These are phyloP conservation scores for Polygonum aviculare DNA, from an alignment of 148 eudicot genomes.

Conservation along the genomic window DNA sequence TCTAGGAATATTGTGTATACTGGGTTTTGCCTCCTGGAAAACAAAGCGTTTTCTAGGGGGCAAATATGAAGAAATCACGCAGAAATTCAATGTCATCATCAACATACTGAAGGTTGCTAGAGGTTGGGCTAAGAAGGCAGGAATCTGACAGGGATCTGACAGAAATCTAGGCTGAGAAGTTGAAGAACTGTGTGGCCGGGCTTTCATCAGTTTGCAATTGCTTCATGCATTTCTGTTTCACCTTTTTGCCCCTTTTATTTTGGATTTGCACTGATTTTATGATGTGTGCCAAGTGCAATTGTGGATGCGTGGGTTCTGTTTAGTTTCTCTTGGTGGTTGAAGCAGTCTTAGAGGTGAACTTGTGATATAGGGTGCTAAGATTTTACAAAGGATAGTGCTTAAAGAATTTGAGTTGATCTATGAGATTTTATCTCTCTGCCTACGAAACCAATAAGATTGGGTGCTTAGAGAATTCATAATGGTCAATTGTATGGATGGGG, in stretches of 20 bases:
- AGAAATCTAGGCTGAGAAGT: neutral
- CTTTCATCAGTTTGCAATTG: neutral
- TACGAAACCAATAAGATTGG: neutral
- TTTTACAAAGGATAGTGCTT: too few relatives aligned
- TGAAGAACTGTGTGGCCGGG: conserved; percentile 4
- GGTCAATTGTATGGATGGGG: too few relatives aligned
- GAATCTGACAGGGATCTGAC: too few relatives aligned
- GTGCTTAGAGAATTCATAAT: neutral
- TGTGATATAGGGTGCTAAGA: neutral
- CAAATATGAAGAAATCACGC: too few relatives aligned
- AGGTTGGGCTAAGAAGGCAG: too few relatives aligned
- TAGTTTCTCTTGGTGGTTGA: neutral
- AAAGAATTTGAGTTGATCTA: too few relatives aligned
- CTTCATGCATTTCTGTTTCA: neutral
- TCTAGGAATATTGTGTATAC: too few relatives aligned
- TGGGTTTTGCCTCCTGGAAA: too few relatives aligned
- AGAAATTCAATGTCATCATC: too few relatives aligned
- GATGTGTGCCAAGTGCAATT: neutral
- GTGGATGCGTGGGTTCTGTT: neutral
- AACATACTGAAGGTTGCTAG: too few relatives aligned
- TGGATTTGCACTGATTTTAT: neutral
- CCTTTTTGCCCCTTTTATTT: neutral
- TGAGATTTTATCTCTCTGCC: neutral
- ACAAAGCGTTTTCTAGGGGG: too few relatives aligned
- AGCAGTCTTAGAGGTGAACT: neutral